These are phyloP conservation scores for Fraxinus latifolia DNA, from an alignment of 305 asterid genomes.

Conservation along the genomic window DNA sequence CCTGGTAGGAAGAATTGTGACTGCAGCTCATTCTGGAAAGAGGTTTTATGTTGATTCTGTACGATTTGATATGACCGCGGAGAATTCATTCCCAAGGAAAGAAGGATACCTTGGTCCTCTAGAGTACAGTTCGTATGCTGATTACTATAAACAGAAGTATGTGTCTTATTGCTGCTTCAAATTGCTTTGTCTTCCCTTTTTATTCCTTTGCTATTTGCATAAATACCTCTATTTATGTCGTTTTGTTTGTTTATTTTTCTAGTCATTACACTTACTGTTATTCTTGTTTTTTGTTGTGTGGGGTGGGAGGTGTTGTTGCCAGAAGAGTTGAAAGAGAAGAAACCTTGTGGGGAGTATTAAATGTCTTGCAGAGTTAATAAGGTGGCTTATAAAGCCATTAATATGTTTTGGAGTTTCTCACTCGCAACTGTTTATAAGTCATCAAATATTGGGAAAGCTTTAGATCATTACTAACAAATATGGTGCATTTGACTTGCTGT, in stretches of 20 bases:
- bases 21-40: slow-evolving; percentile 99
- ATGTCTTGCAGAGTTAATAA: slow-evolving; percentile 17
- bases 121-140: slow-evolving; percentile 96
- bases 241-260: background rate
- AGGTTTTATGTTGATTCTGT: slow-evolving; percentile 96
- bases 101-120: slow-evolving; percentile 99
- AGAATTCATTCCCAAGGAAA: slow-evolving; percentile 94
- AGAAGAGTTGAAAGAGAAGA: background rate
- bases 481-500: slow-evolving; percentile 39
- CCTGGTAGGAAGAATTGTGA: slow-evolving; percentile 78
- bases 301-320: background rate
- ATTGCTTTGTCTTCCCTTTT: slow-evolving; percentile 7
- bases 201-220: slow-evolving; percentile 7
- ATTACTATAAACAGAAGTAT: slow-evolving; percentile 95
- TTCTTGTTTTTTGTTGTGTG: background rate
- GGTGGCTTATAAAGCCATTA: slow-evolving; percentile 20
- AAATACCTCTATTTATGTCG: background rate
- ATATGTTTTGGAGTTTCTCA: slow-evolving; percentile 10
- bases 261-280: background rate
- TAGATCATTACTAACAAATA: slow-evolving; percentile 33
- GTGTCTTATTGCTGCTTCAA: slow-evolving; percentile 26
- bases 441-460: slow-evolving; percentile 27
- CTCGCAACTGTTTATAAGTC: slow-evolving; percentile 25
- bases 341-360: slow-evolving; percentile 25
- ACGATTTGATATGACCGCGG: slow-evolving; percentile 90